Conservation (phyloP, 2,329 filamentous ascomycete genomes). For the Aspergillus ustus region DNA sequence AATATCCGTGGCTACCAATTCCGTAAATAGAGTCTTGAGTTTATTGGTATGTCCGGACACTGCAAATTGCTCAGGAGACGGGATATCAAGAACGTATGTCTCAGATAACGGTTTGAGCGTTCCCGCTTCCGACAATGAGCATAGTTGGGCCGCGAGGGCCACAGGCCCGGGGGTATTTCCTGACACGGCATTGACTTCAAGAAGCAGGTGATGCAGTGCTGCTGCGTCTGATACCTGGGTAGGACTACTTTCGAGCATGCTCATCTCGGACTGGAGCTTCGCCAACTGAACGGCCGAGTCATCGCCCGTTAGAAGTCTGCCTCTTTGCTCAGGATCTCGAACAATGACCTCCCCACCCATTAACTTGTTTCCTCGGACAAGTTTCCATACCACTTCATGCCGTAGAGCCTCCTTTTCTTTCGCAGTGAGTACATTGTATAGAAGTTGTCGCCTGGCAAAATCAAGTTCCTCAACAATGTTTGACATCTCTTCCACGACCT, state of each 20-base stretch:
- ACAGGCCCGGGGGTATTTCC: constrained; percentile 77
- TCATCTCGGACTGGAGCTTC: constrained; percentile 93
- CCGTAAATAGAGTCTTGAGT: constrained; percentile 84
- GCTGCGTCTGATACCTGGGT: constrained; percentile 68
- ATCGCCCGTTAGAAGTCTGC: constrained; percentile 84
- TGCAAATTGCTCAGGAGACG: constrained; percentile 72
- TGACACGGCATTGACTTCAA: constrained; percentile 82
- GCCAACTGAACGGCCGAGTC: constrained; percentile 93
- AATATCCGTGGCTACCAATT: constrained; percentile 77
- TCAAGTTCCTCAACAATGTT: constrained; percentile 82
- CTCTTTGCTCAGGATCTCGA: constrained; percentile 79
- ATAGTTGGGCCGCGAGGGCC: constrained; percentile 77
- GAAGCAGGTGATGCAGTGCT: constrained; percentile 76
- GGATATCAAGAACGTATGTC: constrained; percentile 77
- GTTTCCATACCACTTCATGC: constrained; percentile 92
- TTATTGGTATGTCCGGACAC: constrained; percentile 67
- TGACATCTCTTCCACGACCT: constrained; percentile 78
- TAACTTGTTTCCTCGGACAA: constrained; percentile 92
- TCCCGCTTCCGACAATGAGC: constrained; percentile 69
- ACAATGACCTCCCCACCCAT: constrained; percentile 94
- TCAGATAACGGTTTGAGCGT: constrained; percentile 75
- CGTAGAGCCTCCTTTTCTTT: constrained; percentile 81
- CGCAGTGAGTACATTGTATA: constrained; percentile 90
- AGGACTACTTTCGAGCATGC: constrained; percentile 83
- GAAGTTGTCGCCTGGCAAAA: constrained; percentile 81